These are phyloP conservation scores for Thalassiosira livingstoniorum DNA, from an alignment of 352 stramenopile genomes.

Conservation along the genomic window DNA sequence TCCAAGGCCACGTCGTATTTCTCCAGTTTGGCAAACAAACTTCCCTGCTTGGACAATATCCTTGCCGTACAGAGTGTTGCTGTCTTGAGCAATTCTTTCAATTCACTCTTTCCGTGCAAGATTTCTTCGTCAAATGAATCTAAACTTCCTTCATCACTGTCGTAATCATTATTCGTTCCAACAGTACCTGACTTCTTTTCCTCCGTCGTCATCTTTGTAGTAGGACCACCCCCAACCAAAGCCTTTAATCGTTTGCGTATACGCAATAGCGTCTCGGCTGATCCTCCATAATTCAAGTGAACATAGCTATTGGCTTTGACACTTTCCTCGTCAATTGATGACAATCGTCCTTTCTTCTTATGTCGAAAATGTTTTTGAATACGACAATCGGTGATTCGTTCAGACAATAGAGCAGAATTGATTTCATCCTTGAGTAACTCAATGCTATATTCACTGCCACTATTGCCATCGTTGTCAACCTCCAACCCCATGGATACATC, in stretches of 20 bases:
- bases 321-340: no score
- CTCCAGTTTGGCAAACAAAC: slow-evolving; percentile 6
- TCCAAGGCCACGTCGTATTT: slow-evolving; percentile 5
- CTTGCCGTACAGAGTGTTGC: background rate
- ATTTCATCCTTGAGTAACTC: background rate
- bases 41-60: slow-evolving; percentile 9
- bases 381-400: slow-evolving; percentile 14
- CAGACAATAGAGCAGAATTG: slow-evolving; percentile 15
- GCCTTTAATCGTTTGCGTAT: no score
- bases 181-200: no score
- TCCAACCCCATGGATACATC: background rate
- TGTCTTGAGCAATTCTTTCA: background rate
- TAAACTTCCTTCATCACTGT: no score
- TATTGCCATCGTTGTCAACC: no score
- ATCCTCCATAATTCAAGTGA: no score
- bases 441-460: no score
- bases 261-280: no score
- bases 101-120: background rate
- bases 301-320: no score
- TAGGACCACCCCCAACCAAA: no score
- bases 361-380: background rate
- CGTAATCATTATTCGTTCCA: no score
- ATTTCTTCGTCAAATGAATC: slow-evolving; percentile 20
- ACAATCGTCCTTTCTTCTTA: background rate
- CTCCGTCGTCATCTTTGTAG: no score